A percentile compares a stretch with the other conserved stretches of the same genome.
phyloP scores from a whole-genome alignment of 1,284 basidiomycete species.

The Thelephora terrestris region DNA sequence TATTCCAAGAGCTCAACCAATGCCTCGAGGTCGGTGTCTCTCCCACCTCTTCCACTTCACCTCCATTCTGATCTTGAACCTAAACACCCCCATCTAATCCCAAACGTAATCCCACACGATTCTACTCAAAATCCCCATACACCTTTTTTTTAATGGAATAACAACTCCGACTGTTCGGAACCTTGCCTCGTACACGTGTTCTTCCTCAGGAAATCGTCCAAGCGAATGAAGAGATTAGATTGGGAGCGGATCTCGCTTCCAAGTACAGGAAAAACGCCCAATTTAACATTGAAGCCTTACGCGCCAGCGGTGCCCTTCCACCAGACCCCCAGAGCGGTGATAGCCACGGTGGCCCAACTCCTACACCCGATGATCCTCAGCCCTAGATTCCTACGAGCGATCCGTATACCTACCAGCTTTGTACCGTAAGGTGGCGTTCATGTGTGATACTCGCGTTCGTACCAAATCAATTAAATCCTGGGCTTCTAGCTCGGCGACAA shows the following conservation, averaged over 20 bases:
- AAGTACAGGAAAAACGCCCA: conserved; percentile 82
- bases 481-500: no score
- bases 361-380: no score
- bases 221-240: conserved; percentile 62
- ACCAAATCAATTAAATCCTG: no score
- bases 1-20: conserved; percentile 72
- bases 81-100: no score
- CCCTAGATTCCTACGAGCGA: no score
- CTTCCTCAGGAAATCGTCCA: conserved; percentile 51
- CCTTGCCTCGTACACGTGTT: conserved; percentile 1
- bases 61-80: no score
- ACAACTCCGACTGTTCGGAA: neutral
- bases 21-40: conserved; percentile 50
- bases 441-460: no score
- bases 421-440: no score
- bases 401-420: no score
- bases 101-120: neutral
- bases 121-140: neutral
- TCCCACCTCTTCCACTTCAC: no score
- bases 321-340: no score
- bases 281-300: conserved; percentile 64
- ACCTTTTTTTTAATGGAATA: conserved; percentile 1
- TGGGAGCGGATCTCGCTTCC: conserved; percentile 65
- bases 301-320: neutral
- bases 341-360: no score